Conservation (phyloP, 2,329 filamentous ascomycete species). For the Cladosporium sphaerospermum region DNA sequence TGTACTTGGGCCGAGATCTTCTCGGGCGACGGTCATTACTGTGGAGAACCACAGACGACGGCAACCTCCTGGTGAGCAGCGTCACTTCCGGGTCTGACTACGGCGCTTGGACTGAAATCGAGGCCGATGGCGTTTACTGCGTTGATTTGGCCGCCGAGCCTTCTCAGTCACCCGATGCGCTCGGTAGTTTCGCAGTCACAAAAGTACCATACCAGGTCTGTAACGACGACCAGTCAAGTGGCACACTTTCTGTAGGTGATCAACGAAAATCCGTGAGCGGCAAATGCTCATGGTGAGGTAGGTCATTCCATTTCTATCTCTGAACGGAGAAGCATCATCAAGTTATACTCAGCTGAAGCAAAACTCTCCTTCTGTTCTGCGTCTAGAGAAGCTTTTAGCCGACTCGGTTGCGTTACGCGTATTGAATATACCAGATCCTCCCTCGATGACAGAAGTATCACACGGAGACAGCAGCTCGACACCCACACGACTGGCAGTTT, state of each 20-base stretch:
- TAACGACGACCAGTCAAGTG: not conserved
- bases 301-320: constrained; percentile 26
- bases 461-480: constrained; percentile 28
- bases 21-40: constrained; percentile 81
- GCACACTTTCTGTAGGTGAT: constrained; percentile 5
- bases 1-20: constrained; percentile 83
- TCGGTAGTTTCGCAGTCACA: not conserved
- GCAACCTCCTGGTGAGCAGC: constrained; percentile 61
- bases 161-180: not conserved
- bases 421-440: constrained; percentile 53
- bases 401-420: constrained; percentile 36
- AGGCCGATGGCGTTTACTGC: constrained; percentile 74
- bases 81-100: constrained; percentile 50
- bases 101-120: constrained; percentile 67
- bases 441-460: not conserved
- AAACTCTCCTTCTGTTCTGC: constrained; percentile 19
- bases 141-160: constrained; percentile 45
- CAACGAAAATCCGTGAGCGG: not conserved
- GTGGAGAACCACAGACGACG: constrained; percentile 42
- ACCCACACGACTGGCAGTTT: constrained; percentile 56
- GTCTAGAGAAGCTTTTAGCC: constrained; percentile 20
- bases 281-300: constrained; percentile 28
- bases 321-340: constrained; percentile 21
- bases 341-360: constrained; percentile 12
- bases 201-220: constrained; percentile 4